Evolutionary conservation across 257 asterid genomes (phyloP), one percentile per base, ranked within the genome.

Genomic region (Coffea canephora): DNA sequence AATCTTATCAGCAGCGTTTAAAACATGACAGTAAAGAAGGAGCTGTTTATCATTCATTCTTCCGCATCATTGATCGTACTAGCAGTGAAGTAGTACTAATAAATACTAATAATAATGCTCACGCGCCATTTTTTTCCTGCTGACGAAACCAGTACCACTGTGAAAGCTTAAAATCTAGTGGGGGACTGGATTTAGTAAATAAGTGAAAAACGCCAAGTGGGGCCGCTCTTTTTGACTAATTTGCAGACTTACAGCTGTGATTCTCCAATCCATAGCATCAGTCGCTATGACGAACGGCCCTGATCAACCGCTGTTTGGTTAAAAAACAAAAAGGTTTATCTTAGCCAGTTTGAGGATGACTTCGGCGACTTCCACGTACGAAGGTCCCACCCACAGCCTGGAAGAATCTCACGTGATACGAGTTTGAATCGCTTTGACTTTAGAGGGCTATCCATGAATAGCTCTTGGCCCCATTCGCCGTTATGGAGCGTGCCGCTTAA

Each of bases 391-490:
- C 0, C 43, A 74, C 92, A 90, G 91, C 84, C 94, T 90, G 92
- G 85, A 81, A 77, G 89, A 90, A 85, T 87, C 90, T 90, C 91
- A 90, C 91, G 94, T 87, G 88, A 80, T 77, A 80, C 87, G 83
- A 83, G 83, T 80, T 83, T 79, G 80, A 82, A 79, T 86, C 81
- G 64, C 65, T 81, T 27, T 27, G 70, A 87, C 92, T 89, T 81
- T n/a, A 13, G 50, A 46, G 46, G 8, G 2, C 34, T 73, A 36
- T 67, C 50, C 19, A 46, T 49, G 49, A 64, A n/a, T 18, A 8
- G 21, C 23, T 39, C 9, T 68, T 19, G 49, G 82, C 62, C 83
- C 89, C 79, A 85, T 84, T 80, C 88, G 86, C 89, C 82, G 82
- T 68, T 52, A 27, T 23, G 80, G 70, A 68, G 87, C 85, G 85